Base-by-base conservation (phyloP, 2,329 filamentous ascomycete genomes). In the Fusarium annulatum region DNA sequence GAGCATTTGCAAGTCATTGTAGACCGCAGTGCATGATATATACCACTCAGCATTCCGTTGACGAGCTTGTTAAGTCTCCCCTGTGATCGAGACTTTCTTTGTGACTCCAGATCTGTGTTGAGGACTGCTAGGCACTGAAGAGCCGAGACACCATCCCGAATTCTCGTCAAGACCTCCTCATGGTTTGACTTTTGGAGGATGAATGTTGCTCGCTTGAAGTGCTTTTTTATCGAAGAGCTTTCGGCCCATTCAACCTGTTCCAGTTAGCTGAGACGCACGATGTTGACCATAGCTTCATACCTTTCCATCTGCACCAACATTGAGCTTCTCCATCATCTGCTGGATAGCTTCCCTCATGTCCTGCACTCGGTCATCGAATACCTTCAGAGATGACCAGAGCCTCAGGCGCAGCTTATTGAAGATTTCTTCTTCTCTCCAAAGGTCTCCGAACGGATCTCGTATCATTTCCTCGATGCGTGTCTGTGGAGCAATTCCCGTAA, bases 281-380 rank as follows among this genome's bases (percentile, higher is more conserved):
- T 0, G 0, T 4, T 4, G 14, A 8, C 0, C 7, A 6, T 3
- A 3, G 11, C 11, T 10, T 0, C n/a, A 2, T 15, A 60, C 61
- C 28, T 49, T 34, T 7, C n/a, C 28, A 6, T 4, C 6, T 23
- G 15, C 1, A 1, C 39, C 36, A 2, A 48, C 3, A 6, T 60
- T 28, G 5, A 63, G 42, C 21, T 60, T 63, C 6, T 42, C 18
- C 43, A 60, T 63, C 43, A 63, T 42, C 9, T 49, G 19, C 15
- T 63, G 28, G 0, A 63, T 49, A 4, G 61, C 53, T 3, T 49
- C 61, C 14, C 15, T 60, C 36, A 63, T 63, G 0, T 60, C 43
- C 10, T 60, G 42, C 5, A 60, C 28, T 0, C 28, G 2, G 1
- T 42, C 53, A 3, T 63, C 28, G 3, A 63, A 63, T 6, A 60